These are phyloP conservation scores for Calocybe gambosa DNA, from an alignment of 1,284 basidiomycete genomes.

Conservation along the genomic window DNA sequence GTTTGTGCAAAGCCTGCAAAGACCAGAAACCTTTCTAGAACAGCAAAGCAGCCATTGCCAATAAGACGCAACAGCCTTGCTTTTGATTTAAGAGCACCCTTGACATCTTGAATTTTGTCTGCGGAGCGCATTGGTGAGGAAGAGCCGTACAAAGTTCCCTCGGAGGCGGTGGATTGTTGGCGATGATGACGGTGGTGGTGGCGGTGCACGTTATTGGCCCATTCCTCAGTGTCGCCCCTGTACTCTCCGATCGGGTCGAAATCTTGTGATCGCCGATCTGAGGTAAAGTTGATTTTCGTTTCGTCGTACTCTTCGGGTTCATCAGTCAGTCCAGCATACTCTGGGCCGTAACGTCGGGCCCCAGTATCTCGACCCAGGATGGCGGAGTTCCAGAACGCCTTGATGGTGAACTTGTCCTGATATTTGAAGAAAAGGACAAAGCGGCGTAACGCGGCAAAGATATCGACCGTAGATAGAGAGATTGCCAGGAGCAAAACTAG, in stretches of 20 bases:
- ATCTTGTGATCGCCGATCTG: slow-evolving; percentile 26
- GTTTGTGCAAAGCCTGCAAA: slow-evolving; percentile 64
- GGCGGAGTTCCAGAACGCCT: slow-evolving; percentile 48
- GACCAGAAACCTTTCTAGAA: slow-evolving; percentile 58
- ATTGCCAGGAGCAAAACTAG: slow-evolving; percentile 49
- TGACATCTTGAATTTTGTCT: slow-evolving; percentile 55
- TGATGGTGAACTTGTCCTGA: slow-evolving; percentile 39
- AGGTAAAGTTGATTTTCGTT: slow-evolving; percentile 19
- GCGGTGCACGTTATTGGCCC: slow-evolving; percentile 41
- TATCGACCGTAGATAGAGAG: slow-evolving; percentile 54
- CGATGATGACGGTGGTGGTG: slow-evolving; percentile 34
- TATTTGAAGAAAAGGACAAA: slow-evolving; percentile 40
- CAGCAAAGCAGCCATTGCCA: slow-evolving; percentile 40
- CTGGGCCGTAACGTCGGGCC: slow-evolving; percentile 20
- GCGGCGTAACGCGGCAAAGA: slow-evolving; percentile 42
- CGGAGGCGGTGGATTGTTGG: slow-evolving; percentile 42
- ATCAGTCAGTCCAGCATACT: slow-evolving; percentile 52
- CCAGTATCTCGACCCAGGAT: slow-evolving; percentile 40
- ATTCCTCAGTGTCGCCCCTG: slow-evolving; percentile 31
- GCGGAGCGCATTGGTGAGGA: slow-evolving; percentile 52
- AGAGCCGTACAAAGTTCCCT: slow-evolving; percentile 46
- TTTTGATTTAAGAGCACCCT: slow-evolving; percentile 19
- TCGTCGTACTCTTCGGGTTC: slow-evolving; percentile 51
- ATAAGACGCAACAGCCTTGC: slow-evolving; percentile 33
- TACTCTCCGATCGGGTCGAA: slow-evolving; percentile 23